Percentiles rank a stretch among this genome's conserved stretches.
Evolutionary conservation across 257 asterid species (phyloP).

Genomic region (Eucommia ulmoides): DNA sequence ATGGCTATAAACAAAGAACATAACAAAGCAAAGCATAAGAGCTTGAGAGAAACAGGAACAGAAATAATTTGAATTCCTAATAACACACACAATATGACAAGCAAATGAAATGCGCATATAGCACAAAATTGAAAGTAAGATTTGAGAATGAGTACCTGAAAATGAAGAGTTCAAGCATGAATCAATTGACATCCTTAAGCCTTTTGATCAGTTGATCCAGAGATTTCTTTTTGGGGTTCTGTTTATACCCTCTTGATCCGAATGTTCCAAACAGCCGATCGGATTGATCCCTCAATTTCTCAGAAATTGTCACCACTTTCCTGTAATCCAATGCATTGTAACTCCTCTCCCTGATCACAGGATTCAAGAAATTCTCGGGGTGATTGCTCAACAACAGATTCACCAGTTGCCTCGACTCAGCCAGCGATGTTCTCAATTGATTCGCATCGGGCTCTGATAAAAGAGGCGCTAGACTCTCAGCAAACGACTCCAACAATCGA

Average conservation of each 20-base stretch:
- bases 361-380: constrained; percentile 85
- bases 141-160: background rate
- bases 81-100: background rate
- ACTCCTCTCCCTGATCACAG: constrained; percentile 89
- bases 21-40: background rate
- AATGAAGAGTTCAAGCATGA: background rate
- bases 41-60: background rate
- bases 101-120: no score
- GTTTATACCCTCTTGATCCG: constrained; percentile 86
- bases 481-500: constrained; percentile 76
- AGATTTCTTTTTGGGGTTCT: constrained; percentile 88
- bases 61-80: background rate
- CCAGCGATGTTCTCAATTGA: constrained; percentile 58
- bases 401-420: constrained; percentile 84
- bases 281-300: constrained; percentile 82
- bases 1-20: background rate
- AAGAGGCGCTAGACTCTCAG: constrained; percentile 68
- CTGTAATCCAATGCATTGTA: constrained; percentile 66
- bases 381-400: constrained; percentile 84
- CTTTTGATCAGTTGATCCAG: constrained; percentile 82
- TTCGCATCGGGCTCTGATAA: constrained; percentile 53
- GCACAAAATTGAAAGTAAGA: no score
- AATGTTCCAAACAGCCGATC: constrained; percentile 78
- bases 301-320: constrained; percentile 74
- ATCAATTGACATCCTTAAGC: constrained; percentile 73